Base-by-base conservation (phyloP, 1,139 yeast species). In the Suhomyces ambrosiae region DNA sequence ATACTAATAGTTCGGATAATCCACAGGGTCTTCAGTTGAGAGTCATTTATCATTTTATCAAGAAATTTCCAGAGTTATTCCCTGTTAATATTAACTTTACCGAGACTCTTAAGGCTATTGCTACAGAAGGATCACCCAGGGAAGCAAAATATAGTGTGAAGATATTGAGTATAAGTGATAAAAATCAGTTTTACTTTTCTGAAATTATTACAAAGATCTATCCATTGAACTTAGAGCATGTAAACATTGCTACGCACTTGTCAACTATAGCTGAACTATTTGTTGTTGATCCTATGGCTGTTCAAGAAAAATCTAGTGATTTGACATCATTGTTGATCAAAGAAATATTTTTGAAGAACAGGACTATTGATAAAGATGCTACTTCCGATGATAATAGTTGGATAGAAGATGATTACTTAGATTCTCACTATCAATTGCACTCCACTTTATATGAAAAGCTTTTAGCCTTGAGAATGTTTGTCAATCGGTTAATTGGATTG, bases 71-170 rank as follows among this genome's bases (percentile, higher is more conserved):
- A 0, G 73, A 70, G 7, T 48, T 58, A 19, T 60, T 61, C 35
- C 72, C 77, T 0, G 50, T 54, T 3, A 68, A 62, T 29, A 41
- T 50, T 0, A 54, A 52, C 7, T 79, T 79, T 44, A 50, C 61
- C 8, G 71, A 68, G 7, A 58, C 61, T 8, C 54, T 82, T 34
- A 63, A 68, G 33, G 56, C 60, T 1, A 60, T 82, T 24, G 75
- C 86, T 0, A 42, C 66, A 0, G 50, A 54, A 2, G 94, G 94
- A 0, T 60, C 76, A 1, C 79, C 87, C 1, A 45, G 53, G 9
- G 88, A 84, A 49, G 85, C 92, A 0, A 79, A 74, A 50, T 86
- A 82, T 54, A 74, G 90, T 0, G 64, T 80, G 7, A 81, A 79
- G 51, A 65, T 85, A 7, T 50, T 86, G n/a, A 70, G 76, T 3